These are phyloP conservation scores for Quercus tomentella DNA, from an alignment of 331 rosid genomes.

Conservation along the genomic window DNA sequence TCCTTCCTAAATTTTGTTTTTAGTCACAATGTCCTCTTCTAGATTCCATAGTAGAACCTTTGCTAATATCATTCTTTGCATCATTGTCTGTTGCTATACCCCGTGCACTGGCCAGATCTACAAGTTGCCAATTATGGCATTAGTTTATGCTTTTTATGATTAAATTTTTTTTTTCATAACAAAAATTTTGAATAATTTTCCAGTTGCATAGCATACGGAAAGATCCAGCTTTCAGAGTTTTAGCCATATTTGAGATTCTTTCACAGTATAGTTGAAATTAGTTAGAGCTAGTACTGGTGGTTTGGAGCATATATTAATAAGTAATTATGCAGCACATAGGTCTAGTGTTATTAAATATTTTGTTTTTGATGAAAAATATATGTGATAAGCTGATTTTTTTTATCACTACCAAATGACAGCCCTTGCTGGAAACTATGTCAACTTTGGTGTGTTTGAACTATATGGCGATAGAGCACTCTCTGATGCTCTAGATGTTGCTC, in stretches of 20 bases:
- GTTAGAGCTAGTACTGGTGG: neutral
- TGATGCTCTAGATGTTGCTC: constrained; percentile 83
- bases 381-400: constrained; percentile 10
- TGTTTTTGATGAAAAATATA: constrained; percentile 2
- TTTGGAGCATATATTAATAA: neutral
- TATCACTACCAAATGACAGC: constrained; percentile 50
- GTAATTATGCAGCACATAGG: neutral
- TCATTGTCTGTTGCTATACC: neutral
- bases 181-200: neutral
- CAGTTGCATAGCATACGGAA: neutral
- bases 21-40: neutral
- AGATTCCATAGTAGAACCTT: neutral
- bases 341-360: neutral
- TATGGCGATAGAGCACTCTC: constrained; percentile 96
- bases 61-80: neutral
- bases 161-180: too few species aligned
- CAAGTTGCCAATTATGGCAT: neutral
- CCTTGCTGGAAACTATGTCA: constrained; percentile 94
- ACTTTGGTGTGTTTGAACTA: constrained; percentile 96
- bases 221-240: neutral
- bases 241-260: neutral
- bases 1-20: neutral
- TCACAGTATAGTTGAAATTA: neutral
- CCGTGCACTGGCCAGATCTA: neutral
- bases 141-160: neutral